Evolutionary conservation across 441 rosid species (phyloP).

Genomic region (Metrosideros polymorpha): DNA sequence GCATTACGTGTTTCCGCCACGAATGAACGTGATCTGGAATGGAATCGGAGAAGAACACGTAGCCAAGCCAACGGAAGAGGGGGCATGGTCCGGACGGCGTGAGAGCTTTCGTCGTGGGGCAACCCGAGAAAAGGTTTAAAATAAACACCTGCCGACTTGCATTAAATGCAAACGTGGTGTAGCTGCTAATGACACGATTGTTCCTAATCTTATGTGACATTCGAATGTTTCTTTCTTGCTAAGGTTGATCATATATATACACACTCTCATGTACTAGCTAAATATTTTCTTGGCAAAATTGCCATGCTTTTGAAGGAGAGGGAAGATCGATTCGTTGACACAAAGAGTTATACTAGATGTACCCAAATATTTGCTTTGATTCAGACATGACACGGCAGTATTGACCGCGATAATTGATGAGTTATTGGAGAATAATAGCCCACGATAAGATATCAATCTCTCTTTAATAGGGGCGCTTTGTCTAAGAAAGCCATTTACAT

Average conservation of each 20-base stretch:
- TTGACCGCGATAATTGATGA: background rate
- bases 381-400: background rate
- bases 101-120: background rate
- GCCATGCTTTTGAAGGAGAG: background rate
- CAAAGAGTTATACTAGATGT: background rate
- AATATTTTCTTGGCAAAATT: background rate
- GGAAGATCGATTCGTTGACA: background rate
- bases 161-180: background rate
- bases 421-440: rapidly evolving
- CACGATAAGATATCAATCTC: background rate
- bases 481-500: background rate
- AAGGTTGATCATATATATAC: background rate
- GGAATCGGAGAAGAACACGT: background rate
- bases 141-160: background rate
- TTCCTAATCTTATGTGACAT: background rate
- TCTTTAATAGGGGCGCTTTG: background rate
- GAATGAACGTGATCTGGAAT: background rate
- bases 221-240: background rate
- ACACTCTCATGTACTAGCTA: background rate
- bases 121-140: background rate
- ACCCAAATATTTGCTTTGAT: background rate
- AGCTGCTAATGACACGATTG: background rate
- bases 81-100: background rate
- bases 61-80: background rate
- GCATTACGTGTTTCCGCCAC: background rate